Conservation (phyloP, 2,329 filamentous ascomycete species). For the Xylaria sp. region DNA sequence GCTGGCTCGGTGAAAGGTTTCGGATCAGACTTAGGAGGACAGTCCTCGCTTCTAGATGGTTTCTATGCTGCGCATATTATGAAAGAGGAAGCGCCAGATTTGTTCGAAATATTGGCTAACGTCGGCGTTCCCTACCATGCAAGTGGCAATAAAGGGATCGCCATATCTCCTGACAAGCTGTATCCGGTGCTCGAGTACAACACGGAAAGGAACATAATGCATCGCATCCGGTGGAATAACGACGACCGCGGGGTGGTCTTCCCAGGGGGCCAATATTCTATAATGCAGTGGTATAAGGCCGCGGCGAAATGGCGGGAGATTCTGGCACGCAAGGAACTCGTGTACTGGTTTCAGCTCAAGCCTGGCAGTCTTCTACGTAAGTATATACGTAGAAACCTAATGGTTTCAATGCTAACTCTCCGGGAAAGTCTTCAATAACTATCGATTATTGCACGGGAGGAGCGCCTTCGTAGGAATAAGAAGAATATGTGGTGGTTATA, state of each 20-base stretch:
- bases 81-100: conserved; percentile 54
- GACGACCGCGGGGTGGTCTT: conserved; percentile 79
- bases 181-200: conserved; percentile 76
- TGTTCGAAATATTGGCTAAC: conserved; percentile 62
- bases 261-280: conserved; percentile 53
- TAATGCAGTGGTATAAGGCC: conserved; percentile 76
- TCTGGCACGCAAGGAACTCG: conserved; percentile 65
- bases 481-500: conserved; percentile 89
- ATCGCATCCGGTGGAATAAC: conserved; percentile 89
- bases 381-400: conserved; percentile 40
- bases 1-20: conserved; percentile 25
- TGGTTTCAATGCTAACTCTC: conserved; percentile 1
- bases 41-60: conserved; percentile 84
- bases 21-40: conserved; percentile 62
- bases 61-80: conserved; percentile 74
- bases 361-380: conserved; percentile 79
- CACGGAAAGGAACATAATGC: conserved; percentile 42
- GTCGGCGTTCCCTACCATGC: conserved; percentile 76
- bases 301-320: conserved; percentile 76
- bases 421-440: conserved; percentile 87
- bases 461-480: conserved; percentile 81
- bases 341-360: conserved; percentile 81
- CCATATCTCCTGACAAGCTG: conserved; percentile 71
- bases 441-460: conserved; percentile 89
- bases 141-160: conserved; percentile 86